Evolutionary conservation across 2,329 filamentous ascomycete genomes (phyloP), one percentile per base, ranked within the genome.

Genomic region (Diaporthe citrichinensis): DNA sequence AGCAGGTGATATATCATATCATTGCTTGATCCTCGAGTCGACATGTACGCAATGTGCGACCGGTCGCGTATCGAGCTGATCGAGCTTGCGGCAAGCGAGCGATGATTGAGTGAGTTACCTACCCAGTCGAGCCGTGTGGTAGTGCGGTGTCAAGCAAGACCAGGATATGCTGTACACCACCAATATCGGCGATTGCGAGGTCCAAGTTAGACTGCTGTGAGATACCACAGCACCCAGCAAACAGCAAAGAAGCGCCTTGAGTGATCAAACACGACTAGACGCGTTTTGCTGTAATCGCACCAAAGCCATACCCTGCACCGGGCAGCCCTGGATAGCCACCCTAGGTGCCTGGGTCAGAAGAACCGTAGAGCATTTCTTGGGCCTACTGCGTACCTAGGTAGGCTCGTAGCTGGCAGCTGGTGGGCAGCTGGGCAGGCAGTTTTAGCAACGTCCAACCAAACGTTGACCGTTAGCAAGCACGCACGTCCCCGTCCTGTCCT

Each of bases 1-100:
- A 34, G 71, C 58, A 65, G 58, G 71, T 36, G 71, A 73, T 73
- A 28, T 62, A 73, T 73, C 71, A 73, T 46, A 44, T 46, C 51
- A 36, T 53, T 44, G 17, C 49, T 53, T 55, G 34, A 23, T 25
- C 15, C 36, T 65, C 34, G 23, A 46, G 28, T 49, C 8, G 59
- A 28, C 44, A n/a, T 10, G 6, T 44, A 44, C 23, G 28, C 41
- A 25, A n/a, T 25, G 39, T 46, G 15, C 49, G 36, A 15, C 65
- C 65, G 7, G 65, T 62, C 71, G 71, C 46, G 58, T 57, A 73
- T 65, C 71, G 71, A 55, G 28, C 34, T 25, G 65, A 69, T 69
- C 65, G 65, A 41, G 34, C 46, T 41, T 25, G 46, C 49, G 55
- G 65, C 31, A 55, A 36, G 49, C 15, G n/a, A 23, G 44, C 36